Conservation (phyloP, 2,329 filamentous ascomycete genomes). For the Pleomassaria siparia region DNA sequence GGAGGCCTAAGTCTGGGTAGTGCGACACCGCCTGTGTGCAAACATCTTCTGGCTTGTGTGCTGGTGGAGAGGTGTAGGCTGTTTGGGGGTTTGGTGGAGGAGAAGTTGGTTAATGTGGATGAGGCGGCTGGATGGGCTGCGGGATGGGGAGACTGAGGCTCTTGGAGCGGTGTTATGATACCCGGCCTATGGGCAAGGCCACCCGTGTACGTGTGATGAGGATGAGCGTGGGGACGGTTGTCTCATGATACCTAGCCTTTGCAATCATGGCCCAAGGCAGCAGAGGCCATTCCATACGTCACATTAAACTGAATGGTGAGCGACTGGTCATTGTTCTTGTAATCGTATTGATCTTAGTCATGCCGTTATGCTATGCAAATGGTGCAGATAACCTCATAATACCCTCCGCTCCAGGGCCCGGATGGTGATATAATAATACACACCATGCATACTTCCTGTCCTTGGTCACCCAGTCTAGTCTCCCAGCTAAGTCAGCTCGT, state of each 20-base stretch:
- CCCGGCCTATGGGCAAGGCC: no score
- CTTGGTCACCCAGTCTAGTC: not conserved
- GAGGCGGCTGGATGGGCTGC: slow-evolving; percentile 72
- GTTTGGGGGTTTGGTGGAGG: slow-evolving; percentile 60
- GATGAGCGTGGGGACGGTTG: not conserved
- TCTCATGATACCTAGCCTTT: not conserved
- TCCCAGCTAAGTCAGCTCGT: slow-evolving; percentile 3
- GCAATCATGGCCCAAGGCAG: not conserved
- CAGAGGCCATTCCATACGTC: no score
- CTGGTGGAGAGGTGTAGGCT: slow-evolving; percentile 67
- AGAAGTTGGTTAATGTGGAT: slow-evolving; percentile 58
- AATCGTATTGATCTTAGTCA: slow-evolving; percentile 15
- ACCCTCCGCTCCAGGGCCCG: slow-evolving; percentile 3
- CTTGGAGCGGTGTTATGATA: not conserved
- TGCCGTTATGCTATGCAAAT: slow-evolving; percentile 23
- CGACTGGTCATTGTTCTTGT: not conserved
- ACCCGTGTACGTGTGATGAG: not conserved
- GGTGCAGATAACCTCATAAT: slow-evolving; percentile 1
- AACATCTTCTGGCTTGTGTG: slow-evolving; percentile 85
- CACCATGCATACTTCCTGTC: slow-evolving; percentile 13
- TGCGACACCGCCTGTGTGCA: slow-evolving; percentile 67
- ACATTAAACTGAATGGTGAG: not conserved
- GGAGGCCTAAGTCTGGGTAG: slow-evolving; percentile 52
- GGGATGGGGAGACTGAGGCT: slow-evolving; percentile 35
- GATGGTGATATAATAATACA: slow-evolving; percentile 28